These are phyloP conservation scores for Smittium mucronatum DNA, from an alignment of 371 early-diverging fungal genomes.

Conservation along the genomic window DNA sequence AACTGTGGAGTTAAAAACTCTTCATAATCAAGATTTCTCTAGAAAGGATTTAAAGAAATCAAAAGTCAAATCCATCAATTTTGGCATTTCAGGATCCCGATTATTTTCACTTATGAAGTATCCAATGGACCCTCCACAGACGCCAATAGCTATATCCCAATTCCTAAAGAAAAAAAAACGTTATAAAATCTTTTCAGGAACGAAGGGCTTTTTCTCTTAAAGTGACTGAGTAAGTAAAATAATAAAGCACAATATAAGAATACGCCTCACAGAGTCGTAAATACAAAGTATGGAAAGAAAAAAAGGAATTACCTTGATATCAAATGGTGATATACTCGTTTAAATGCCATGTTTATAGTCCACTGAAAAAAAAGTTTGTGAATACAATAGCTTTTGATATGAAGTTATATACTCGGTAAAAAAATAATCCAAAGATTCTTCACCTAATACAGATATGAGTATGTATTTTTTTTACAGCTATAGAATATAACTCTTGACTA, in stretches of 20 bases:
- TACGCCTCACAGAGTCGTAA: background rate
- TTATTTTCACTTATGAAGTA: conserved; percentile 8
- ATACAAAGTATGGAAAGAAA: background rate
- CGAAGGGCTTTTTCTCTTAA: no score
- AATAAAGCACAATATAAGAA: no score
- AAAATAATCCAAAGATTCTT: no score
- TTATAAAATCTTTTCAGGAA: background rate
- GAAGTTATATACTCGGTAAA: no score
- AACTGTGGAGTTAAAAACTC: no score
- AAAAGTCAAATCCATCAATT: background rate
- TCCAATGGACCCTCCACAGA: conserved; percentile 6
- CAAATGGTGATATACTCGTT: background rate
- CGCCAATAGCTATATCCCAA: conserved; percentile 3
- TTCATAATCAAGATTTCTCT: no score
- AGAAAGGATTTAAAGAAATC: conserved; percentile 4
- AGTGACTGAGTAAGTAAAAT: no score
- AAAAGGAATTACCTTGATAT: conserved; percentile 5
- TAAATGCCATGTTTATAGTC: background rate
- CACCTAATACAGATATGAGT: no score
- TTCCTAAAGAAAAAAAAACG: conserved; percentile 6
- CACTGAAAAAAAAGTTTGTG: no score
- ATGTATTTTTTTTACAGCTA: no score
- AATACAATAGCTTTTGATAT: no score
- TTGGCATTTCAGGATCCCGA: background rate
- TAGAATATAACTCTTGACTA: no score